Base-by-base conservation (phyloP, 495 filamentous ascomycete genomes). In the Trichocladium uniseriatum region DNA sequence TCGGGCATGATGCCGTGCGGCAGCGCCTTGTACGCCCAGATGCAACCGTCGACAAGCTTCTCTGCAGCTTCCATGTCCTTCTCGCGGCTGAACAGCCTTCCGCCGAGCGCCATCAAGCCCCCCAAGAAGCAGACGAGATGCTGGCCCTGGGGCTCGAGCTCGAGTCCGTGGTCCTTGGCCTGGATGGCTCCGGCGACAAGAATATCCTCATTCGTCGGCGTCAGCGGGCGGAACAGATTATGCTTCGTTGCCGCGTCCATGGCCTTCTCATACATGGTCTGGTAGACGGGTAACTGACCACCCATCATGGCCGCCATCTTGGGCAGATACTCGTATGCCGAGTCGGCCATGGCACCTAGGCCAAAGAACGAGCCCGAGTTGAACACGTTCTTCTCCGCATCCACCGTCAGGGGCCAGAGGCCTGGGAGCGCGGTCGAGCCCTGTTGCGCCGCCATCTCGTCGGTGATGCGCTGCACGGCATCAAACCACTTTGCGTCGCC, bases 1-100 rank as follows among this genome's bases (percentile, higher is more conserved):
- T 96, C 90, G 0, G 90, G 88, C 87, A 92, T 92, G 56, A 96
- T 84, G 2, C 88, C 89, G 0, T 83, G 84, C 8, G 77, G 71
- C 11, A 84, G 85, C n/a, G 78, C 69, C 52, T 80, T 74, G 61
- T 95, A 95, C 2, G 84, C 80, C 79, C 83, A 94, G 8, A 89
- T 81, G 59, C 90, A 95, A 15, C 89, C 90, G 43, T 87, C 79
- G 0, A 87, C 85, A 15, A 96, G 70, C 59, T 83, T 82, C 38
- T 70, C 66, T 6, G 82, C 91, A 15, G 86, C 73, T 10, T 38
- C 29, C 2, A 85, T 74, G 42, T 94, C 64, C 53, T 74, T 70
- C 6, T 77, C 69, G 20, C 80, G 75, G 16, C 71, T 68, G 51
- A 94, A 87, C 10, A 87, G 65, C 54, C 79, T 80, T 14, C 87